phyloP scores from a whole-genome alignment of 164 flowering plant genomes.

The Nymphaea thermarum region DNA sequence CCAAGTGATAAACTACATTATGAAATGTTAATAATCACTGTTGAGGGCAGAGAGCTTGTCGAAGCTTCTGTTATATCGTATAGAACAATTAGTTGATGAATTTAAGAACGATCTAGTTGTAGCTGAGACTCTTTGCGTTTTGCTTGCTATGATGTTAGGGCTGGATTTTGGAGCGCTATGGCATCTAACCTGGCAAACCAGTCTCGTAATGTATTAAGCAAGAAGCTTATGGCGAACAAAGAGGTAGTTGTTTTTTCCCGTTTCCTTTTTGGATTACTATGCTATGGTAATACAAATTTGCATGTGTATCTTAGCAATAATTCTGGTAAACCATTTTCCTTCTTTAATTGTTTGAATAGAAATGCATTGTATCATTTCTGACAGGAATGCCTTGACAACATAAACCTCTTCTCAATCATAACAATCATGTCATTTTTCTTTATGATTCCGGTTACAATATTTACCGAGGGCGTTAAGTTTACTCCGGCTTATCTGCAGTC shows the following conservation, averaged over 20 bases:
- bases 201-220: conserved; percentile 93
- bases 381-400: conserved; percentile 85
- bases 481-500: conserved; percentile 52
- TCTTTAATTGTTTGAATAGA: not conserved
- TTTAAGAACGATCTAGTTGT: too few species aligned
- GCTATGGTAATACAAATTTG: not conserved
- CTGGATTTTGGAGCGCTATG: conserved; percentile 98
- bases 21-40: too few species aligned
- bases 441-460: conserved; percentile 40
- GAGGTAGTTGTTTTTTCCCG: conserved; percentile 37
- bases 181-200: conserved; percentile 90
- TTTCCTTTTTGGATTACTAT: not conserved
- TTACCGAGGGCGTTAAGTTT: conserved; percentile 60
- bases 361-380: conserved; percentile 1
- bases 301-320: not conserved
- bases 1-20: too few species aligned
- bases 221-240: conserved; percentile 78
- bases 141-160: conserved; percentile 27
- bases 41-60: too few species aligned
- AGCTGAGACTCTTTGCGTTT: not conserved
- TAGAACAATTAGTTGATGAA: too few species aligned
- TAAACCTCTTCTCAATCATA: conserved; percentile 61
- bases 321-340: too few species aligned
- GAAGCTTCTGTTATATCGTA: too few species aligned
- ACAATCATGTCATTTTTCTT: conserved; percentile 60